Evolutionary conservation across 1,284 basidiomycete species (phyloP).

Genomic region (Ustilago hordei): DNA sequence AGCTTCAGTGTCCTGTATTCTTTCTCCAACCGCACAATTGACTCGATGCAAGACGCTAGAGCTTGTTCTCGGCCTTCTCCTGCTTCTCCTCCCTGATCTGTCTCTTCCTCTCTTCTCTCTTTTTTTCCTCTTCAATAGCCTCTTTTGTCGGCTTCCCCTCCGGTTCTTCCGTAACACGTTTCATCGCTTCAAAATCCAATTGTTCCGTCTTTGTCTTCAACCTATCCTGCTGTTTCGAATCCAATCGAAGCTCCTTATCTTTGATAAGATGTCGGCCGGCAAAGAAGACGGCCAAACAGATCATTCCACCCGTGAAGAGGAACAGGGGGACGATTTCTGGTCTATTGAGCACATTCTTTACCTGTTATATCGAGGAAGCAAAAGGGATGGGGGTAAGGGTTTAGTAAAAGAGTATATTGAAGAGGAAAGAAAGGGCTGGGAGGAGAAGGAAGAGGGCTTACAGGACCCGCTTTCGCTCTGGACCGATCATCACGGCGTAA

Average conservation of each 20-base stretch:
- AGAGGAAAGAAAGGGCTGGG: neutral
- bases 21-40: neutral
- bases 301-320: slow-evolving; percentile 48
- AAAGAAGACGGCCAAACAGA: slow-evolving; percentile 48
- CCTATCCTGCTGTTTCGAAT: slow-evolving; percentile 27
- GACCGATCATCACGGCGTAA: slow-evolving; percentile 23
- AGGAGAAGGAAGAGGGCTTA: slow-evolving; percentile 13
- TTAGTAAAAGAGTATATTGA: neutral
- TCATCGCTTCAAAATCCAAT: slow-evolving; percentile 42
- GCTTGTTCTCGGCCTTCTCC: slow-evolving; percentile 35
- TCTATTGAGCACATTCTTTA: slow-evolving; percentile 34
- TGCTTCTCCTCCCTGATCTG: slow-evolving; percentile 29
- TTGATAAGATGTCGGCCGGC: slow-evolving; percentile 32
- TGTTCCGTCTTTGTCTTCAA: slow-evolving; percentile 33
- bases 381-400: too few relatives aligned
- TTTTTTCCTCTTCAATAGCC: slow-evolving; percentile 29
- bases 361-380: slow-evolving; percentile 6
- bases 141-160: slow-evolving; percentile 44
- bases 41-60: neutral
- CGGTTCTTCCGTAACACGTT: slow-evolving; percentile 36
- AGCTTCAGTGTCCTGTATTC: neutral
- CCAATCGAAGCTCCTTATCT: slow-evolving; percentile 39
- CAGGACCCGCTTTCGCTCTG: slow-evolving; percentile 22
- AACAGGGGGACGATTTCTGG: slow-evolving; percentile 53
- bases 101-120: slow-evolving; percentile 18